Conservation (phyloP, 2,329 filamentous ascomycete species). For the Fusarium ramigenum region DNA sequence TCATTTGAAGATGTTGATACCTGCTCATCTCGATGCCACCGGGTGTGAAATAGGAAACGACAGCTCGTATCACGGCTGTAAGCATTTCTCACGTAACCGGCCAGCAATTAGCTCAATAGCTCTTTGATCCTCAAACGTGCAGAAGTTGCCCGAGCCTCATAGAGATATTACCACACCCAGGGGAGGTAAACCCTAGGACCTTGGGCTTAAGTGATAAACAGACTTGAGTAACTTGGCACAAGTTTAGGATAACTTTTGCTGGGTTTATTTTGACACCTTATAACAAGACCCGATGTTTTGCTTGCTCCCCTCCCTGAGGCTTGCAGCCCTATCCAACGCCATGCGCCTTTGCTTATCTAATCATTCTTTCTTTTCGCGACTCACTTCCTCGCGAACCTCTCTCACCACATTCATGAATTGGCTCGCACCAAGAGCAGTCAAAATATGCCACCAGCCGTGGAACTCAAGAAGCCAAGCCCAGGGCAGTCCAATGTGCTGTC, state of each 20-base stretch:
- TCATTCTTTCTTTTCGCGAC: slow-evolving; percentile 31
- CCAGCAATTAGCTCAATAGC: not conserved
- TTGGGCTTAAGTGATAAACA: not conserved
- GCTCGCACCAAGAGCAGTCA: slow-evolving; percentile 65
- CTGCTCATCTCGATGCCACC: not conserved
- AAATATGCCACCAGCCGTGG: slow-evolving; percentile 72
- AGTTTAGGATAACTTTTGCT: not conserved
- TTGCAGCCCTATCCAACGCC: not conserved
- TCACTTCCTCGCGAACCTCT: slow-evolving; percentile 40
- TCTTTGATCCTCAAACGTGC: not conserved
- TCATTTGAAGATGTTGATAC: not conserved
- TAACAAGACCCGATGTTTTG: not conserved
- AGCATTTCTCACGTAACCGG: not conserved
- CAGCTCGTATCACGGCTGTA: not conserved
- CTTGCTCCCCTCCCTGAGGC: not conserved
- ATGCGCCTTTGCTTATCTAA: not conserved
- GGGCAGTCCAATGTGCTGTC: slow-evolving; percentile 60
- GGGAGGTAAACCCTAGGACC: not conserved
- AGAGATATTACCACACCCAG: not conserved
- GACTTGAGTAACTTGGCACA: not conserved
- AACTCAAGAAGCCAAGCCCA: slow-evolving; percentile 66
- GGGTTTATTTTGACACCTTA: not conserved
- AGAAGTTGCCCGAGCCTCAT: not conserved
- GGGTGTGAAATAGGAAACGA: not conserved
- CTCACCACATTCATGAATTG: slow-evolving; percentile 49